Evolutionary conservation across 2,329 filamentous ascomycete genomes (phyloP).

Genomic region (Epichloe amarillans): DNA sequence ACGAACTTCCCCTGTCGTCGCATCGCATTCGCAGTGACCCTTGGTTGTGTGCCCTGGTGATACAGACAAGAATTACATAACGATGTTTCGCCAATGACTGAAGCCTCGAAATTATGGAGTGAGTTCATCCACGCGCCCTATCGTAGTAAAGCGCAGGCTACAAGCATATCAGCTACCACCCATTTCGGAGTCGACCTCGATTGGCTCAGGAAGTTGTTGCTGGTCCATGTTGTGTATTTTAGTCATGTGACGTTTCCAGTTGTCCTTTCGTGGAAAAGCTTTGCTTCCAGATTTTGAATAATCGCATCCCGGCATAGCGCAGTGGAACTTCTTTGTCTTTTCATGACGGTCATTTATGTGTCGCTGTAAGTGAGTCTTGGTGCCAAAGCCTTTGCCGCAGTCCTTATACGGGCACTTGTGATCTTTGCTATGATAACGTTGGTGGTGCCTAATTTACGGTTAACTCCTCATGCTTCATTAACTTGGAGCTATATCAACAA

Average conservation of each 20-base stretch:
- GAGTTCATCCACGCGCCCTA: too few relatives aligned
- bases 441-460: constrained; percentile 35
- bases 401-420: constrained; percentile 40
- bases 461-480: background rate
- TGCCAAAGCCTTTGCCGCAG: constrained; percentile 45
- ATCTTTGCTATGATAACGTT: constrained; percentile 45
- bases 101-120: too few relatives aligned
- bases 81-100: too few relatives aligned
- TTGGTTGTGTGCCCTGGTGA: too few relatives aligned
- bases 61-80: too few relatives aligned
- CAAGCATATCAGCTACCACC: constrained; percentile 5
- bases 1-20: too few relatives aligned
- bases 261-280: constrained; percentile 47
- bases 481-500: background rate
- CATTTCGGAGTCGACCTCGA: constrained; percentile 27
- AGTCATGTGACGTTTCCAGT: constrained; percentile 49
- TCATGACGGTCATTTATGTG: constrained; percentile 50
- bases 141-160: too few relatives aligned
- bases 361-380: constrained; percentile 47
- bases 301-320: constrained; percentile 37
- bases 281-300: constrained; percentile 45
- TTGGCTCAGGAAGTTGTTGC: constrained; percentile 25
- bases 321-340: constrained; percentile 47
- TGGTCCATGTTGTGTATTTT: constrained; percentile 41
- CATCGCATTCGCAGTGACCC: too few relatives aligned